Base-by-base conservation (phyloP, 768 basidiomycete species). In the Macrocybe gigantea region DNA sequence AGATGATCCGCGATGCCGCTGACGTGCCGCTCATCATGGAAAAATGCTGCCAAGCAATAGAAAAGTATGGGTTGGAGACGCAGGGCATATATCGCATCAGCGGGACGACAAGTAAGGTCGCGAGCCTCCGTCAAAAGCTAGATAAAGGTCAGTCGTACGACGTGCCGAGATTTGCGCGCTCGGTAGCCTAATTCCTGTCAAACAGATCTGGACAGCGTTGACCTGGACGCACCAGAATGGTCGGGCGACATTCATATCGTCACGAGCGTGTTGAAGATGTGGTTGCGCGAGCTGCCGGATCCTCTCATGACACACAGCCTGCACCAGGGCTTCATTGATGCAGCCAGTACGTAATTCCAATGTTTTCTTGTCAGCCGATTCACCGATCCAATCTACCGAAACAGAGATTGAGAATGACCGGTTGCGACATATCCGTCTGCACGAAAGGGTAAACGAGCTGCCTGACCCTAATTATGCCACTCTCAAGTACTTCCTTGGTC, bases 381-480 rank as follows among this genome's bases (percentile, higher is more conserved):
- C 7, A 39, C 36, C 41, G 32, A 37, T 44, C 38, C 31, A 39
- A 41, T 13, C 15, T 32, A 15, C 42, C 35, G 29, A 44, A 33
- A 45, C 56, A 93, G 88, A 83, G 61, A 88, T 88, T 53, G 96
- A 98, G 47, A 96, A 95, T 59, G 94, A 96, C 55, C 82, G 95
- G 44, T 71, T 98, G 54, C 80, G 95, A 50, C 95, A 98, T 59
- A 98, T 99, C 53, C 82, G 94, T 43, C 70, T 98, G 45, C 96
- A 99, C 60, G 96, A 98, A 61, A 83, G 93, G 40, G 93, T 99
- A 40, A 99, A 99, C 59, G 95, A 97, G 55, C 76, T 99, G 45
- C 95, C 96, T 9, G 96, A 99, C 67, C 80, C 96, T n/a, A 97
- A 98, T 65, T 99, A 99, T 60, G 91, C 96, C 1, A 95, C 95